Base-by-base conservation (phyloP, 2,329 filamentous ascomycete species). In the Alternaria dauci region DNA sequence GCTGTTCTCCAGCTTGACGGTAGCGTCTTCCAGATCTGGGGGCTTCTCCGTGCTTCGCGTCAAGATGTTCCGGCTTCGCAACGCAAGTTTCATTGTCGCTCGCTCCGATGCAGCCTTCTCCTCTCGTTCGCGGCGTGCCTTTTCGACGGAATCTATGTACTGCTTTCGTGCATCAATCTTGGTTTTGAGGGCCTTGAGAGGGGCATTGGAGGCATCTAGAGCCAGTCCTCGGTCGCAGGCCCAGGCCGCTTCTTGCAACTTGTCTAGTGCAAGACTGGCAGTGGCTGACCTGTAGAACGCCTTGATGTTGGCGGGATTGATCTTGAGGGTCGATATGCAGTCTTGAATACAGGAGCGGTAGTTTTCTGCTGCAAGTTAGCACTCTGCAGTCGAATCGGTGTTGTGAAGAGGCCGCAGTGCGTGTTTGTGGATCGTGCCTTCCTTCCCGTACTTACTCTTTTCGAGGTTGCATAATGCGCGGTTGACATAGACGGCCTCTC, bases 391-490 rank as follows among this genome's bases (percentile, higher is more conserved):
- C 8, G 14, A 25, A 36, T 16, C 20, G 12, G 20, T 50, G 9
- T 38, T 34, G 30, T 50, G 30, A n/a, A 50, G 46, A 36, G 9
- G 20, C 46, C 8, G 34, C 8, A 8, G 38, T 50, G 32, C 46
- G 9, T n/a, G 32, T 36, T 30, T 38, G 11, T 23, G 1, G 20
- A 14, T 6, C 18, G 36, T 26, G 36, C 20, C n/a, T 55, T 25
- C n/a, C 28, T 25, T 36, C 43, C 30, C 42, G 28, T 36, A 59
- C 82, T 66, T 84, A 89, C 88, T 87, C 67, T 97, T 85, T 78
- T 93, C 90, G 62, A 99, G 84, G 77, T 98, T 91, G 80, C 93
- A 96, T 28, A 96, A 88, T 1, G 94, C 94, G 62, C 95, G 89
- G 80, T 99, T 99, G 64, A 91, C 87, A 77, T 94, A 89, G 62